Conservation (phyloP, 345 rosid genomes). For the Arabis alpina region DNA sequence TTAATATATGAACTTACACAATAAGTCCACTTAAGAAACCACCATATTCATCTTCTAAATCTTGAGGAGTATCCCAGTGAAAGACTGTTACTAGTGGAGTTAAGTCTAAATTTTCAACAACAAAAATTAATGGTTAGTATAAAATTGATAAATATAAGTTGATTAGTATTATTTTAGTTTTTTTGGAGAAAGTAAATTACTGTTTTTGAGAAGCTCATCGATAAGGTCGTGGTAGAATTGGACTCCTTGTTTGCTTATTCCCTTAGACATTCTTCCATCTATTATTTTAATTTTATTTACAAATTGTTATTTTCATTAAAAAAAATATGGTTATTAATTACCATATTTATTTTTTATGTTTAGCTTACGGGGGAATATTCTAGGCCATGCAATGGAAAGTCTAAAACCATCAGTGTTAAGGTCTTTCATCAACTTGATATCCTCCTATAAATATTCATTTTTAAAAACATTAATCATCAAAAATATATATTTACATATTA, state of each 20-base stretch:
- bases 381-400: constrained; percentile 55
- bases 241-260: constrained; percentile 51
- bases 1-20: constrained; percentile 36
- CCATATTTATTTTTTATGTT: too few relatives aligned
- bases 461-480: neutral
- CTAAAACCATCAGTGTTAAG: constrained; percentile 52
- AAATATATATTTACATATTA: neutral
- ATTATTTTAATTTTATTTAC: neutral
- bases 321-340: too few relatives aligned
- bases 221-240: constrained; percentile 56
- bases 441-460: constrained; percentile 48
- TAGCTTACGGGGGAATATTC: constrained; percentile 51
- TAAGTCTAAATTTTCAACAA: constrained; percentile 21
- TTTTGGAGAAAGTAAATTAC: neutral
- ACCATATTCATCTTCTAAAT: constrained; percentile 46
- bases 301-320: neutral
- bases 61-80: constrained; percentile 48
- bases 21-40: constrained; percentile 40
- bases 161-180: too few relatives aligned
- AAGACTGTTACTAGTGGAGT: constrained; percentile 41
- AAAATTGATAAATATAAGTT: neutral
- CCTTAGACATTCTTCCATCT: constrained; percentile 49
- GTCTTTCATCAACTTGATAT: constrained; percentile 52
- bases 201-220: constrained; percentile 52
- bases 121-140: neutral